Conservation (phyloP, 257 asterid genomes). For the Thymus quinquecostatus region DNA sequence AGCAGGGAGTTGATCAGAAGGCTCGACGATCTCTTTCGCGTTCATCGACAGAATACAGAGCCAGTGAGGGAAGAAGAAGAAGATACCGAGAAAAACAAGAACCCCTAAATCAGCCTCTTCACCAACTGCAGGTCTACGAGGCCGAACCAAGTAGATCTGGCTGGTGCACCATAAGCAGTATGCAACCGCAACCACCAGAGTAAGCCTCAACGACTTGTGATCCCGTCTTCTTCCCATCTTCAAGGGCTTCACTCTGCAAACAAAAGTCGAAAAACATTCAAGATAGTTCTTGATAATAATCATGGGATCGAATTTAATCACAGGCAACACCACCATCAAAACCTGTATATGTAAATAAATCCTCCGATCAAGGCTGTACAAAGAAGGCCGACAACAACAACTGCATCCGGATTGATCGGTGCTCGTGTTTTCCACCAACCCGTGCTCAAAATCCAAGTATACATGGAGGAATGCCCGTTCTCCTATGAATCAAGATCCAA, state of each 20-base stretch:
- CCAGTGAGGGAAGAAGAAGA: constrained; percentile 81
- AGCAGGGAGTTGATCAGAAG: constrained; percentile 53
- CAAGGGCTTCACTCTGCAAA: constrained; percentile 56
- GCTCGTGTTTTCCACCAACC: constrained; percentile 93
- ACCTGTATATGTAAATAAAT: constrained; percentile 77
- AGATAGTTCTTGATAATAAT: constrained; percentile 7
- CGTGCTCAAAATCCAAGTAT: constrained; percentile 85
- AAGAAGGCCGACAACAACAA: constrained; percentile 58
- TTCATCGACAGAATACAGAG: constrained; percentile 80
- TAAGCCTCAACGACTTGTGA: constrained; percentile 49
- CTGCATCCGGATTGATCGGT: constrained; percentile 73
- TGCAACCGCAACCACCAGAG: constrained; percentile 44
- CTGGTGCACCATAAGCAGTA: constrained; percentile 82
- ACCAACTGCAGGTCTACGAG: constrained; percentile 85
- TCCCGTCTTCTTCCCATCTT: constrained; percentile 44
- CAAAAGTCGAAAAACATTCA: constrained; percentile 10
- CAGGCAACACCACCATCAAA: neutral
- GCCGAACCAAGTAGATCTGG: constrained; percentile 72
- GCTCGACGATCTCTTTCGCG: constrained; percentile 45
- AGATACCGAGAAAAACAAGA: constrained; percentile 60
- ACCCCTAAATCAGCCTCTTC: constrained; percentile 96
- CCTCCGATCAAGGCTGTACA: constrained; percentile 67
- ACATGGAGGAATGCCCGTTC: constrained; percentile 83
- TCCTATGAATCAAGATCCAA: constrained; percentile 50
- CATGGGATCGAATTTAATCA: neutral